Evolutionary conservation across 2,329 filamentous ascomycete genomes (phyloP).

Genomic region (Plectosphaerella sp.): DNA sequence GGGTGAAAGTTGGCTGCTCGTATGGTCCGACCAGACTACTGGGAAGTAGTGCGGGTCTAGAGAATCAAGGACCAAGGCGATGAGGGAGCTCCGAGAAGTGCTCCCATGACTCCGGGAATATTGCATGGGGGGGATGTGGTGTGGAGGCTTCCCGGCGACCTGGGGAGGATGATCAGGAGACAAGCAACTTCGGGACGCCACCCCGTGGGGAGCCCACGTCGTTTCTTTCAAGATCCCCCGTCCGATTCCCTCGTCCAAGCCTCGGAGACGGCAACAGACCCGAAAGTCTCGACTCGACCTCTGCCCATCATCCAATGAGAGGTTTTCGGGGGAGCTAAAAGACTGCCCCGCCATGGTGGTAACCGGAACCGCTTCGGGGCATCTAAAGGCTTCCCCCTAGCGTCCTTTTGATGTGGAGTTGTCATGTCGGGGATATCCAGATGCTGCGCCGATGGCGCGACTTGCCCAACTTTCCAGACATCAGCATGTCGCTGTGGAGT

Average conservation of each 20-base stretch:
- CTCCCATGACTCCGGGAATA: slow-evolving; percentile 3
- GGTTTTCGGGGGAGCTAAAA: slow-evolving; percentile 17
- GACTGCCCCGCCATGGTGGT: slow-evolving; percentile 3
- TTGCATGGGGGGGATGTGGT: not conserved
- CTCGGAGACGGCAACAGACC: not conserved
- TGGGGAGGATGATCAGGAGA: not conserved
- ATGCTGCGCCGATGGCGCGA: slow-evolving; percentile 1
- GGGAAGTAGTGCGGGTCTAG: too few species aligned
- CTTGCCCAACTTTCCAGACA: not conserved
- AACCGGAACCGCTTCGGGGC: slow-evolving; percentile 5
- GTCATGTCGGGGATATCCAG: slow-evolving; percentile 3
- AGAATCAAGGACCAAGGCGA: not conserved
- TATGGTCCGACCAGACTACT: too few species aligned
- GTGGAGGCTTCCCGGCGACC: not conserved
- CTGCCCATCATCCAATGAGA: slow-evolving; percentile 8
- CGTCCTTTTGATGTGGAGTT: slow-evolving; percentile 18
- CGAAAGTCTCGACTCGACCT: not conserved
- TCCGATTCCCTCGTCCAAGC: not conserved
- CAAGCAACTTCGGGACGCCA: not conserved
- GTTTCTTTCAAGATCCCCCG: too few species aligned
- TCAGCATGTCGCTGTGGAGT: not conserved
- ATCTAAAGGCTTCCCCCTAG: slow-evolving; percentile 11
- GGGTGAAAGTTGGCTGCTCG: too few species aligned
- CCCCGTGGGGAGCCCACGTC: not conserved
- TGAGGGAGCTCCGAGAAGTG: not conserved